phyloP scores from a whole-genome alignment of 352 stramenopile species.

The Phytophthora boehmeriae region DNA sequence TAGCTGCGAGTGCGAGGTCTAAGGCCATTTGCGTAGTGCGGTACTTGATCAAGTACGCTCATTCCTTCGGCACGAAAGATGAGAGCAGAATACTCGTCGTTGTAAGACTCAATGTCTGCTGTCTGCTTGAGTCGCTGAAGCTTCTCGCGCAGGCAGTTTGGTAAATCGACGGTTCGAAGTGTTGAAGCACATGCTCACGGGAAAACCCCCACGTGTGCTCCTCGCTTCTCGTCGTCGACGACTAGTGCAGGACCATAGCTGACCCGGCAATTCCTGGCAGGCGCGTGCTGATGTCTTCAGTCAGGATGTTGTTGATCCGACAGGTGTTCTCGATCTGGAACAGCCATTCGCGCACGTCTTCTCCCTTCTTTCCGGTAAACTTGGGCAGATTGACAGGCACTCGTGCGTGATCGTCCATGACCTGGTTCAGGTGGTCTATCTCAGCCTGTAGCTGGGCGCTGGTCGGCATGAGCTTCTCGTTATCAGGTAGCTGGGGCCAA shows the following conservation, averaged over 20 bases:
- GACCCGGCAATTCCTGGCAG: background rate
- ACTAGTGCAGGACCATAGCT: background rate
- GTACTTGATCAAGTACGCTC: no score
- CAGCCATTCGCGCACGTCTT: constrained; percentile 18
- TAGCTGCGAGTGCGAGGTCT: no score
- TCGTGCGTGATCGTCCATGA: background rate
- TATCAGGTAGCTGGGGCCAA: constrained; percentile 9
- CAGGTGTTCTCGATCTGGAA: constrained; percentile 17
- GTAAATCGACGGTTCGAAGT: no score
- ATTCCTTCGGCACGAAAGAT: no score
- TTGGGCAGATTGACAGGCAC: constrained; percentile 16
- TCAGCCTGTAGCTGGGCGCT: constrained; percentile 7
- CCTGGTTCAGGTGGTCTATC: constrained; percentile 4
- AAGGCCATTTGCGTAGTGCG: no score
- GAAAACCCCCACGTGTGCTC: no score
- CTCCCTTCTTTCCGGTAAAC: constrained; percentile 8
- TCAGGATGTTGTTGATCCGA: constrained; percentile 9
- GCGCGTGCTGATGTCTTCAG: background rate
- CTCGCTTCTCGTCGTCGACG: no score
- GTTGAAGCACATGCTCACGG: no score
- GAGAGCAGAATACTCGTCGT: no score
- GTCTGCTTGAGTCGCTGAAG: no score
- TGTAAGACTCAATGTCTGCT: no score
- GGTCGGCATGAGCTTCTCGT: constrained; percentile 9
- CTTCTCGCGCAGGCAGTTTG: no score